phyloP scores from a whole-genome alignment of 495 filamentous ascomycete genomes.

The Peziza echinospora region DNA sequence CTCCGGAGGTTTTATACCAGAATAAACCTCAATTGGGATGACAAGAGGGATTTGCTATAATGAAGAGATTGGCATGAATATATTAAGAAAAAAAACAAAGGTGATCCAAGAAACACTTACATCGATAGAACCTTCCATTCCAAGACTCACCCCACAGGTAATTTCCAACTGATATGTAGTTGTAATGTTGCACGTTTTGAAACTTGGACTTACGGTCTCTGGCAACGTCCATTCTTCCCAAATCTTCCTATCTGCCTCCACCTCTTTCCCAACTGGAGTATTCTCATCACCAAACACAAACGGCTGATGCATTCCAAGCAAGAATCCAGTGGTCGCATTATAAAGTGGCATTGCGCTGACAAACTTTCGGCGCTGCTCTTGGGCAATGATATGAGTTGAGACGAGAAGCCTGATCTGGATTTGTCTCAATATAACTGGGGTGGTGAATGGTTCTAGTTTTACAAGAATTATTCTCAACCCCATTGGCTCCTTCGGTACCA shows the following conservation, averaged over 20 bases:
- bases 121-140: conserved; percentile 25
- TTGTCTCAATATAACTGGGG: conserved; percentile 48
- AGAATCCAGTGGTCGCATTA: conserved; percentile 5
- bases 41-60: conserved; percentile 41
- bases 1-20: conserved; percentile 68
- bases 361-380: conserved; percentile 45
- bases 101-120: conserved; percentile 27
- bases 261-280: conserved; percentile 42
- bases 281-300: conserved; percentile 9
- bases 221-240: conserved; percentile 55
- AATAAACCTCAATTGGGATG: conserved; percentile 62
- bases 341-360: conserved; percentile 20
- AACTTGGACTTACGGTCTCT: conserved; percentile 64
- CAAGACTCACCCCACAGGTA: conserved; percentile 38
- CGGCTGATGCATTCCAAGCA: conserved; percentile 4
- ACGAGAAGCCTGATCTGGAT: conserved; percentile 62
- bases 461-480: conserved; percentile 60
- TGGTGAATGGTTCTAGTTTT: conserved; percentile 41
- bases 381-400: conserved; percentile 55
- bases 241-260: conserved; percentile 37
- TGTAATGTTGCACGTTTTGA: conserved; percentile 71
- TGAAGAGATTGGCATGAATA: conserved; percentile 52
- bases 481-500: conserved; percentile 70
- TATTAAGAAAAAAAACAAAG: too few relatives aligned
- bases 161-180: conserved; percentile 68